phyloP scores from a whole-genome alignment of 2,329 filamentous ascomycete genomes.

The Talaromyces albobiverticillius region DNA sequence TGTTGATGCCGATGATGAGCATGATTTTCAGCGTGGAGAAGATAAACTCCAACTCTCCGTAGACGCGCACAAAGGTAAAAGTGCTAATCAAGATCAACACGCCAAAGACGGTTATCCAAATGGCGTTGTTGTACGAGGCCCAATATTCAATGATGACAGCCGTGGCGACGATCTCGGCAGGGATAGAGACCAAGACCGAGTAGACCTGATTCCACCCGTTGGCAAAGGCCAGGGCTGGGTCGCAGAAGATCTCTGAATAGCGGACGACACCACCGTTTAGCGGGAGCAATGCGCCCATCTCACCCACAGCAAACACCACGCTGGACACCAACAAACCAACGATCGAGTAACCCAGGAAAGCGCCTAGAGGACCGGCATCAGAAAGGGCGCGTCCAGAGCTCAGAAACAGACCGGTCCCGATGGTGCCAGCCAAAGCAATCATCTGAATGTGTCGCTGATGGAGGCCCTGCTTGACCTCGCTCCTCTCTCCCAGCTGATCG shows the following conservation, averaged over 20 bases:
- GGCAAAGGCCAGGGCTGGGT: constrained; percentile 34
- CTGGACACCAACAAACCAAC: constrained; percentile 34
- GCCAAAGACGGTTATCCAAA: constrained; percentile 58
- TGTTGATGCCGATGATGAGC: constrained; percentile 50
- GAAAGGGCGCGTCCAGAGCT: constrained; percentile 33
- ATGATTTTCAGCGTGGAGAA: constrained; percentile 52
- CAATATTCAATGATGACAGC: constrained; percentile 32
- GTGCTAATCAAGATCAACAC: constrained; percentile 55
- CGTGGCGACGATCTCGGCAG: constrained; percentile 31
- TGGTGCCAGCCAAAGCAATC: constrained; percentile 37
- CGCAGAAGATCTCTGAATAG: constrained; percentile 35
- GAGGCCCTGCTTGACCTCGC: constrained; percentile 21
- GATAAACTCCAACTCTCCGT: constrained; percentile 56
- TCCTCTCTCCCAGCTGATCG: background rate
- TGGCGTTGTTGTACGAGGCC: constrained; percentile 49
- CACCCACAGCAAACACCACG: constrained; percentile 28
- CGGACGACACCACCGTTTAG: constrained; percentile 38
- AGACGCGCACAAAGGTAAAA: constrained; percentile 47
- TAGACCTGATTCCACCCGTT: constrained; percentile 41
- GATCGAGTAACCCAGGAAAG: constrained; percentile 36
- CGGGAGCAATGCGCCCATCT: constrained; percentile 30
- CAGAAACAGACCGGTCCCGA: constrained; percentile 38
- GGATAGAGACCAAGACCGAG: constrained; percentile 31
- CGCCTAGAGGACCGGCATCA: constrained; percentile 30
- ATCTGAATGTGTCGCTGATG: constrained; percentile 35